These are phyloP conservation scores for Chrysosphaeria jannelii DNA, from an alignment of 2,329 filamentous ascomycete species.

Conservation along the genomic window DNA sequence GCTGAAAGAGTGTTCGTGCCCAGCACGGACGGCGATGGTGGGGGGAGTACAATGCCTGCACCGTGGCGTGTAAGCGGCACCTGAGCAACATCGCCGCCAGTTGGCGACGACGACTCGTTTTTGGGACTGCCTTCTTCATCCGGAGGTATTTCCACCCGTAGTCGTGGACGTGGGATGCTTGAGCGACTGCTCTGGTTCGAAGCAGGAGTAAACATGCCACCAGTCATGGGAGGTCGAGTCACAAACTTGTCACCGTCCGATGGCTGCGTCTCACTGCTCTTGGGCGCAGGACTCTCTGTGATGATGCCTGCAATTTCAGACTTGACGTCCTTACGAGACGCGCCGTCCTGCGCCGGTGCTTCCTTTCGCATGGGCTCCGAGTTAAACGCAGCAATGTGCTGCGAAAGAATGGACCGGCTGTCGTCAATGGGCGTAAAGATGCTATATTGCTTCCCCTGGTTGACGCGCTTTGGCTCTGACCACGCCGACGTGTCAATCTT, in stretches of 20 bases:
- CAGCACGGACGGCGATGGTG: conserved; percentile 77
- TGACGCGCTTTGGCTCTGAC: no score
- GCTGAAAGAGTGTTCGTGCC: conserved; percentile 69
- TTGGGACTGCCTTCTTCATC: conserved; percentile 53
- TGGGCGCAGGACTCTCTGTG: neutral
- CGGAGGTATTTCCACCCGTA: conserved; percentile 87
- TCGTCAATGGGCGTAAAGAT: conserved; percentile 97
- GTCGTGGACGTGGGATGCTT: conserved; percentile 37
- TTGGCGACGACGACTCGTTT: conserved; percentile 22
- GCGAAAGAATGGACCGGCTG: conserved; percentile 59
- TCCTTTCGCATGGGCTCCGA: no score
- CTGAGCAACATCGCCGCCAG: conserved; percentile 24
- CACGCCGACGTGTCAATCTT: no score
- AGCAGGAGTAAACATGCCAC: conserved; percentile 35
- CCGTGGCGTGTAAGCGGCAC: conserved; percentile 10
- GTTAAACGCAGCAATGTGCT: conserved; percentile 43
- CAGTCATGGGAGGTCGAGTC: conserved; percentile 30
- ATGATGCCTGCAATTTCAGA: no score
- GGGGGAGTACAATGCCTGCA: conserved; percentile 51
- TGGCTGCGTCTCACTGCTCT: neutral
- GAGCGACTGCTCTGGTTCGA: conserved; percentile 49
- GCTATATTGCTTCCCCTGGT: conserved; percentile 56
- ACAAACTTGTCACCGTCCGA: conserved; percentile 12
- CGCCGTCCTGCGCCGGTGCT: no score
- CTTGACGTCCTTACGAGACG: neutral